Evolutionary conservation across 441 rosid species (phyloP).

Genomic region (Erodium chrysanthum): DNA sequence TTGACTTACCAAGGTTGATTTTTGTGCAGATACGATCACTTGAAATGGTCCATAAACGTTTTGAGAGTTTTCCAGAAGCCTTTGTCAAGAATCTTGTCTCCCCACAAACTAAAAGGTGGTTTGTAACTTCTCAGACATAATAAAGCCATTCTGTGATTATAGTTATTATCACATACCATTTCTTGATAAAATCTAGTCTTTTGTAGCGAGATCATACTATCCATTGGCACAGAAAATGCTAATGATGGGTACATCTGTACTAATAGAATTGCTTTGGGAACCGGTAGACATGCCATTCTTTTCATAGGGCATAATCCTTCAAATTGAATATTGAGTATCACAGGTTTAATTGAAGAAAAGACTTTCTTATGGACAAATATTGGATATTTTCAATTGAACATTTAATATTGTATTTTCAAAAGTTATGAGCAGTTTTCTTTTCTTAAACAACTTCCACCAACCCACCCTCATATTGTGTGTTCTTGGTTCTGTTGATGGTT

Average conservation of each 20-base stretch:
- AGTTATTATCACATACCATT: not conserved
- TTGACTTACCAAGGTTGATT: slow-evolving; percentile 13
- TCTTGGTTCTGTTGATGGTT: not conserved
- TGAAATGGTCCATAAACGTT: slow-evolving; percentile 97
- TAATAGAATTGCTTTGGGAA: not conserved
- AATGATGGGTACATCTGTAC: not conserved
- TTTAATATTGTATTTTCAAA: not conserved
- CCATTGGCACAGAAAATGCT: slow-evolving; percentile 2
- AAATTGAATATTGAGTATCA: not conserved
- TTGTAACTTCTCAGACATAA: slow-evolving; percentile 10
- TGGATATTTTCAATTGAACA: not conserved
- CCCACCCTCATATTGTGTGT: not conserved
- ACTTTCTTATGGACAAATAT: not conserved
- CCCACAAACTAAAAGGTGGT: slow-evolving; percentile 48
- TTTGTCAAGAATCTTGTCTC: slow-evolving; percentile 84
- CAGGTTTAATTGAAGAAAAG: not conserved
- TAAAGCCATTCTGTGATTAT: not conserved
- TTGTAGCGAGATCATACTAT: not conserved
- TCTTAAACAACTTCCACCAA: not conserved
- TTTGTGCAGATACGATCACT: slow-evolving; percentile 69
- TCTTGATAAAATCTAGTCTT: not conserved
- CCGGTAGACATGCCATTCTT: slow-evolving; percentile 1
- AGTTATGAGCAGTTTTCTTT: not conserved
- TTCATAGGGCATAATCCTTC: not conserved
- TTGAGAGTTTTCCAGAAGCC: slow-evolving; percentile 95